Evolutionary conservation across 352 stramenopile species (phyloP), one percentile per base, ranked within the genome.

Genomic region (Phytophthora megakarya): DNA sequence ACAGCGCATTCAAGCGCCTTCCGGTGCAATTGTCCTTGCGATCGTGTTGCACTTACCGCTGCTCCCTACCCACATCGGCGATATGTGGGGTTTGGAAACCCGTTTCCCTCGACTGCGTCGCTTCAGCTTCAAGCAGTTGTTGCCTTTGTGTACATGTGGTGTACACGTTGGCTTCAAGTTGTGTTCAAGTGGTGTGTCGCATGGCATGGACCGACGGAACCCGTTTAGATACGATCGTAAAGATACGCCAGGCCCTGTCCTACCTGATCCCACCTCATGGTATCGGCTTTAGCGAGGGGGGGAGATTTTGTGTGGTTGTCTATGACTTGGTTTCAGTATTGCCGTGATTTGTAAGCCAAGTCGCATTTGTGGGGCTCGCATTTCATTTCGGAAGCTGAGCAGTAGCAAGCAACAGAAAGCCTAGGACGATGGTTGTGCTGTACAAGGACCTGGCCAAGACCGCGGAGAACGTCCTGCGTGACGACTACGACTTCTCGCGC

Each of bases 381-480:
- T 65, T 74, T 70, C 75, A 80, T 78, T 85, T 74, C 70, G 52
- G 61, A 88, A 88, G 72, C 58, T 68, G 51, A 68, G 53, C 54
- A 57, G 44, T 19, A 49, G 18, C 30, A 39, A 38, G 55, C 37
- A 64, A 45, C 57, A 54, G 45, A 37, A 21, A 49, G 45, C 28
- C 45, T 18, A 30, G 10, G 55, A 88, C 76, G 62, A 71, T 87
- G 58, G 82, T 78, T 33, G 75, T 86, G 69, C 70, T 90, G 58
- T 94, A 81, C 81, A 94, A 92, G 73, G 83, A 94, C 56, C 60
- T 94, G 54, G 75, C 81, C 61, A 92, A 92, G 84, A 89, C 80
- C 53, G 85, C 85, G 15, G 70, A 86, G 56, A 79, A 92, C 54
- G 76, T 89, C 40, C 79, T 92, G 32, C 72, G 71, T 8, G 83